phyloP scores from a whole-genome alignment of 148 eudicot genomes.

The Rhododendron vialii region DNA sequence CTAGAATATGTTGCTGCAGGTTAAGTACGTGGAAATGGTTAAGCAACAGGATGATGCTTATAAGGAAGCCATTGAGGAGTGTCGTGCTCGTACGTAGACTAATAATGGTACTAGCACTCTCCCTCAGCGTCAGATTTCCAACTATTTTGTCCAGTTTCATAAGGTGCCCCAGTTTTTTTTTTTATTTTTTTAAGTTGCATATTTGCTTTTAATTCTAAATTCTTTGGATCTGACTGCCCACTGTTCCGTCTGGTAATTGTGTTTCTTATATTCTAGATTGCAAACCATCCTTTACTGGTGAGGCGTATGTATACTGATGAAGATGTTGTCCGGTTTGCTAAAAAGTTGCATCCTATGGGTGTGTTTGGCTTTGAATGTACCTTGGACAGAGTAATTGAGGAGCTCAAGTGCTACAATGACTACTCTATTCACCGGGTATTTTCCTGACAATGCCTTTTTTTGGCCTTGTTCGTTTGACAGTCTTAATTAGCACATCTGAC shows the following conservation, averaged over 20 bases:
- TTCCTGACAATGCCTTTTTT: constrained; percentile 4
- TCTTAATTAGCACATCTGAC: neutral
- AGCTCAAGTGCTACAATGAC: constrained; percentile 87
- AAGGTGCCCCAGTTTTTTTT: constrained; percentile 44
- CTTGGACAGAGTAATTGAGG: constrained; percentile 79
- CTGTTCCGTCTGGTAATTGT: constrained; percentile 8
- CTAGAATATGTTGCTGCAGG: constrained; percentile 34
- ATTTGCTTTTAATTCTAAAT: neutral
- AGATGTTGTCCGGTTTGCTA: constrained; percentile 74
- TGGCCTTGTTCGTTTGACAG: neutral
- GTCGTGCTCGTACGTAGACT: constrained; percentile 52
- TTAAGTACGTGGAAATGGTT: constrained; percentile 73
- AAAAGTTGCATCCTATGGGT: constrained; percentile 73
- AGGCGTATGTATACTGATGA: constrained; percentile 73
- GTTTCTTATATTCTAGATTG: constrained; percentile 55
- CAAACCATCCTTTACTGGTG: constrained; percentile 92
- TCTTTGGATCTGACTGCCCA: neutral
- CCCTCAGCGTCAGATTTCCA: constrained; percentile 91
- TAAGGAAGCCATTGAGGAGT: constrained; percentile 80
- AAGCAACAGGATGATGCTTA: constrained; percentile 71
- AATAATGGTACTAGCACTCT: constrained; percentile 33
- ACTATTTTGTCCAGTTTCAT: constrained; percentile 90
- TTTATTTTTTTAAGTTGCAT: neutral
- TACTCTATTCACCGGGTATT: constrained; percentile 83
- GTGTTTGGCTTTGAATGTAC: constrained; percentile 95